phyloP scores from a whole-genome alignment of 2,329 filamentous ascomycete species.

The Pyrenophora seminiperda region DNA sequence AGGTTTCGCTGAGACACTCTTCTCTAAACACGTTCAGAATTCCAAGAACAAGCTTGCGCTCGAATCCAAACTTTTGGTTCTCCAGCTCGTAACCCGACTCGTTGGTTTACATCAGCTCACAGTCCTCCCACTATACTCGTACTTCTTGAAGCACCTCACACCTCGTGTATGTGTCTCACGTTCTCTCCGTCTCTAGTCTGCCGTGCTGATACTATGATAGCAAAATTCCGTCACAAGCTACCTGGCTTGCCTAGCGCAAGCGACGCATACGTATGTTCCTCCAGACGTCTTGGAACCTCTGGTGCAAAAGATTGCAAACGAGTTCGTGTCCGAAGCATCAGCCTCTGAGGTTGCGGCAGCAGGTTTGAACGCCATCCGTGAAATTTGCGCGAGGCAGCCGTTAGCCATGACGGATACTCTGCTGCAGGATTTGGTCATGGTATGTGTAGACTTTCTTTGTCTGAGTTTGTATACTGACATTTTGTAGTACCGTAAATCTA shows the following conservation, averaged over 20 bases:
- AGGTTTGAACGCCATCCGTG: constrained; percentile 90
- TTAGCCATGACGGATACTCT: constrained; percentile 95
- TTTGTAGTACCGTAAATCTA: constrained; percentile 79
- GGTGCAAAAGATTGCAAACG: constrained; percentile 94
- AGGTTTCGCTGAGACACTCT: constrained; percentile 87
- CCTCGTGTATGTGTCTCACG: constrained; percentile 70
- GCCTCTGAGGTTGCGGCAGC: constrained; percentile 90
- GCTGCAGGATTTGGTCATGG: constrained; percentile 90
- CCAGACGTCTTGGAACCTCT: constrained; percentile 91
- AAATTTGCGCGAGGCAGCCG: constrained; percentile 90
- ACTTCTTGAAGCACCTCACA: constrained; percentile 45
- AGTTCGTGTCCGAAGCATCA: constrained; percentile 94
- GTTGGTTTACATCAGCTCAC: constrained; percentile 93
- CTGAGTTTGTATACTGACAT: constrained; percentile 6
- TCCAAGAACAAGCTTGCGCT: constrained; percentile 82
- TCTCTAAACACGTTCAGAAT: constrained; percentile 88
- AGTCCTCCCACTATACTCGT: constrained; percentile 89
- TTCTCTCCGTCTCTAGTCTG: constrained; percentile 53
- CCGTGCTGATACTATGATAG: constrained; percentile 32
- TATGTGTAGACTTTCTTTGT: constrained; percentile 3
- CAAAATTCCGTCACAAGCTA: constrained; percentile 93
- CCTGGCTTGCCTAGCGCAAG: constrained; percentile 88
- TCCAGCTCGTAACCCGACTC: constrained; percentile 88
- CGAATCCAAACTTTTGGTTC: constrained; percentile 85
- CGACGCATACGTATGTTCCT: constrained; percentile 87